Evolutionary conservation across 208 protist genomes (phyloP).

Genomic region (Trypanosoma mega): DNA sequence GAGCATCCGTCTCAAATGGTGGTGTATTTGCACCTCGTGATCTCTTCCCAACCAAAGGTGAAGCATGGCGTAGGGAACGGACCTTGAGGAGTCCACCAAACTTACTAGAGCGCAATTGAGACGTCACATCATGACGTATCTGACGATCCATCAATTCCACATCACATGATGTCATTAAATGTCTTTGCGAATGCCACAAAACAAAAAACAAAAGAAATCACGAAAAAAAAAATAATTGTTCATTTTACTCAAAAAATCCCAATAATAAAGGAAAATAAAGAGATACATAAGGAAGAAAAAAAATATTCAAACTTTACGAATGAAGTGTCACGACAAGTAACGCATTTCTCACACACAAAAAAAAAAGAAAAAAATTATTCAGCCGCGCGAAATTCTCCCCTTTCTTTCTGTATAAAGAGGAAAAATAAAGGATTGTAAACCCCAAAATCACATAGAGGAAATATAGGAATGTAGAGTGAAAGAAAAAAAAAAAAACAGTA

Average conservation of each 20-base stretch:
- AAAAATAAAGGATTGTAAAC: too few species aligned
- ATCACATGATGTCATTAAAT: background rate
- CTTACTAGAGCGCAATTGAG: background rate
- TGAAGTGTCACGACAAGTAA: too few species aligned
- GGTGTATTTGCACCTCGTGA: background rate
- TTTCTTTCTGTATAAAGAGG: too few species aligned
- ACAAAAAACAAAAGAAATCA: slow-evolving; percentile 13
- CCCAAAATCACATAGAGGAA: too few species aligned
- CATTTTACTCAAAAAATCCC: slow-evolving; percentile 8
- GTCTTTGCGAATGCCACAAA: background rate
- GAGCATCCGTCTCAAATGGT: background rate
- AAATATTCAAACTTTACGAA: too few species aligned
- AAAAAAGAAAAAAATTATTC: too few species aligned
- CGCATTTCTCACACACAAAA: too few species aligned
- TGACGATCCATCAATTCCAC: background rate
- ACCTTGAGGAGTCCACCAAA: slow-evolving; percentile 1
- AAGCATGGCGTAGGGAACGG: background rate
- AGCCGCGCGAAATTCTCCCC: too few species aligned
- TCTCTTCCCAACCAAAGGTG: background rate
- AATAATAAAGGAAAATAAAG: slow-evolving; percentile 10
- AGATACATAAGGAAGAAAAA: too few species aligned
- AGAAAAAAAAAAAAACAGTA: too few species aligned
- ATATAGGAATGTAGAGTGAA: too few species aligned
- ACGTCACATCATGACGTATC: background rate
- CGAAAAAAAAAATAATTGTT: background rate